Evolutionary conservation across 345 rosid genomes (phyloP), one percentile per base, ranked within the genome.

Genomic region (Linum usitatissimum): DNA sequence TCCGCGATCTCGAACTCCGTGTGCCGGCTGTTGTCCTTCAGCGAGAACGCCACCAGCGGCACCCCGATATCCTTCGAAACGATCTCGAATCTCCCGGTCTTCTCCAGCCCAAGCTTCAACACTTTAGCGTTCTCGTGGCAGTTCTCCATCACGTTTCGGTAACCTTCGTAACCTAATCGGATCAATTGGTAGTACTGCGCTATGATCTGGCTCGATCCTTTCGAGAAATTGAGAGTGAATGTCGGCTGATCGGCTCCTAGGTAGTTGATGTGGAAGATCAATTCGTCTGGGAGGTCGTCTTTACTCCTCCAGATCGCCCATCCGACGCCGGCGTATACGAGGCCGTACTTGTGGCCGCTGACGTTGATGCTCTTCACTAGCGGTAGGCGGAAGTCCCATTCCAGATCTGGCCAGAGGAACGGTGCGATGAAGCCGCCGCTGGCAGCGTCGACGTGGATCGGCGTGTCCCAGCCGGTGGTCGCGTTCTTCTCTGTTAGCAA

Each of bases 181-280:
- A 60, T 60, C 20, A 60, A 38, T 38, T 60, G 63, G 39, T 60
- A 60, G 21, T 60, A 60, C 23, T 60, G 63, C 19, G 63, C 63
- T 9, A 60, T 60, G 23, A 60, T 60, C 39, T 60, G 63, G 39
- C 63, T 60, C 14, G 63, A 60, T 10, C 63, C 63, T n/a, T 60
- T 60, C 21, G 63, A 60, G 63, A 60, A 60, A 17, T 60, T 60
- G 21, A 60, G 63, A 3, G 63, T 60, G 63, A 60, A 60, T 17
- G 63, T 60, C 45, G 63, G 63, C 18, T 60, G 63, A 18, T 60
- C 63, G 38, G 63, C 38, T 6, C 63, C 63, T 3, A 60, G 49
- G 63, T 60, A 60, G n/a, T 60, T 60, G 63, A 60, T 60, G 48
- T 60, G 63, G 48, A 60, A 60, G 19, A 60, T 60, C 20, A 60